Percentiles rank a stretch among this genome's conserved stretches.
Evolutionary conservation across 257 asterid species (phyloP).

Genomic region (Fraxinus excelsior): DNA sequence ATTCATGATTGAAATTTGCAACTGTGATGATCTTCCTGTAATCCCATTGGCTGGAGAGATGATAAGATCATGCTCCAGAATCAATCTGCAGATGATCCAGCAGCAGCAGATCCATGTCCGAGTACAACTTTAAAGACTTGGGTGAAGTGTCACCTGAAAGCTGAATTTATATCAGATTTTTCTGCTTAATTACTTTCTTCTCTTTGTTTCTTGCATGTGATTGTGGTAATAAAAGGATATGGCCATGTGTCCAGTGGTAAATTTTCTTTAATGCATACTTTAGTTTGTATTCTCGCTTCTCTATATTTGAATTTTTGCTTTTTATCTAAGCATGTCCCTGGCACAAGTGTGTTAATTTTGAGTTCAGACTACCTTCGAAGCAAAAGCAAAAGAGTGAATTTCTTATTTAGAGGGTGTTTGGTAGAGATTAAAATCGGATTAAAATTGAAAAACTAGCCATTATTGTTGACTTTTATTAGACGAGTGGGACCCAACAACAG

Average conservation of each 20-base stretch:
- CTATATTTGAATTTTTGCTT: not conserved
- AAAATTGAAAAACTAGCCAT: too few species aligned
- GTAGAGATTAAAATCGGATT: too few species aligned
- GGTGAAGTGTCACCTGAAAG: not conserved
- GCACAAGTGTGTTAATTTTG: too few species aligned
- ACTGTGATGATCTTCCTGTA: constrained; percentile 83
- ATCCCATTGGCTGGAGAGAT: constrained; percentile 74
- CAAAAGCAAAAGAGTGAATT: too few species aligned
- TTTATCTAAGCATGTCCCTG: too few species aligned
- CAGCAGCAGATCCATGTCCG: constrained; percentile 39
- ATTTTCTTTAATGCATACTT: not conserved
- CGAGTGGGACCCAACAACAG: too few species aligned
- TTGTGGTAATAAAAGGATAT: not conserved
- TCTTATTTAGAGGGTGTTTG: too few species aligned
- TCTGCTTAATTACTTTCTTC: not conserved
- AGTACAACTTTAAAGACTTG: constrained; percentile 33
- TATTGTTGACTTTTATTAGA: too few species aligned
- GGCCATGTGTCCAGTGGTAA: not conserved
- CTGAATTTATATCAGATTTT: not conserved
- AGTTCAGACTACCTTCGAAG: too few species aligned
- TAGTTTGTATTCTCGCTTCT: not conserved
- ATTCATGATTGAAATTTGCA: constrained; percentile 94
- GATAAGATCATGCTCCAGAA: constrained; percentile 69
- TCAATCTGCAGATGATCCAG: constrained; percentile 48
- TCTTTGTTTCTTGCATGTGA: not conserved